Evolutionary conservation across 2,329 filamentous ascomycete genomes (phyloP).

Genomic region (Alternaria incomplexa): DNA sequence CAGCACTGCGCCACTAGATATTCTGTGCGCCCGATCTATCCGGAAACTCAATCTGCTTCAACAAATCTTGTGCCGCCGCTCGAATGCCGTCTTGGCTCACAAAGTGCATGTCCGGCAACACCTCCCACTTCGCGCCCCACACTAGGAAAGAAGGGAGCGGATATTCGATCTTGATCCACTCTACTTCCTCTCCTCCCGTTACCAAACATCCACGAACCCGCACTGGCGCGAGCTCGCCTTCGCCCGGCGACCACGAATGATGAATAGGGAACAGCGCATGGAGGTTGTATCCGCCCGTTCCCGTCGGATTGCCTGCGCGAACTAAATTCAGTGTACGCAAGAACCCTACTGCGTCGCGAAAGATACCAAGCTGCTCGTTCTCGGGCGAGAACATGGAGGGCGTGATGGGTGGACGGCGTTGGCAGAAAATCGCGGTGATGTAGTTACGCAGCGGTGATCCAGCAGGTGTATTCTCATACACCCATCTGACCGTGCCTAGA

Average conservation of each 20-base stretch:
- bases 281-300: neutral
- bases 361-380: neutral
- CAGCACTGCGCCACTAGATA: neutral
- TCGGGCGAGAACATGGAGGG: neutral
- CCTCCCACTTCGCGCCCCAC: slow-evolving; percentile 1
- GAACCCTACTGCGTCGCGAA: neutral
- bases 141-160: slow-evolving; percentile 8
- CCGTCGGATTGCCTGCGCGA: neutral
- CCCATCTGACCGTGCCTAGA: slow-evolving; percentile 2
- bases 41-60: neutral
- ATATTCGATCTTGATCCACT: neutral
- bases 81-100: neutral
- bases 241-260: neutral
- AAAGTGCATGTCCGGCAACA: slow-evolving; percentile 12
- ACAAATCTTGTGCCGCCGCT: neutral
- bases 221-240: neutral
- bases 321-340: neutral
- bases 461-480: slow-evolving; percentile 2
- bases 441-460: neutral
- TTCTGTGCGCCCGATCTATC: neutral
- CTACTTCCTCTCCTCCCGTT: neutral
- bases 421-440: neutral
- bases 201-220: neutral
- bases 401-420: neutral
- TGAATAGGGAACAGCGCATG: neutral